These are phyloP conservation scores for Medicago arabica DNA, from an alignment of 306 rosid genomes.

Conservation along the genomic window DNA sequence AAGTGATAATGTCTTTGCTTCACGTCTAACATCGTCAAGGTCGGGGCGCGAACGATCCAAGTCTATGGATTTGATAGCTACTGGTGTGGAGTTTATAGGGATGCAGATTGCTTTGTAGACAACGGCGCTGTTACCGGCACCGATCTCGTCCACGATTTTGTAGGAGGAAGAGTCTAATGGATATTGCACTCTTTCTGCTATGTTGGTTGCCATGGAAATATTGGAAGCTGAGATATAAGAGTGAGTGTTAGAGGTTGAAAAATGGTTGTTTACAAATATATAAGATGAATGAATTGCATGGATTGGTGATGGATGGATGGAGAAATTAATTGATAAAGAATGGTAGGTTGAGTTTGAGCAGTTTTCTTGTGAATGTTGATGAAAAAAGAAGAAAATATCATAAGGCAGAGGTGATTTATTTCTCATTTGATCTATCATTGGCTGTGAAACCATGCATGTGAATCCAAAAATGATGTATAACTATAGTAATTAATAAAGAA, in stretches of 20 bases:
- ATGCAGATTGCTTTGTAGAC: conserved; percentile 72
- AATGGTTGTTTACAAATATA: neutral
- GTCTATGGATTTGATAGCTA: conserved; percentile 75
- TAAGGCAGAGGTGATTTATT: conserved; percentile 38
- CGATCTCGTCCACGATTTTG: conserved; percentile 53
- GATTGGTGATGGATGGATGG: conserved; percentile 5
- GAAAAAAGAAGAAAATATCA: conserved; percentile 28
- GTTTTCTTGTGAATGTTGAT: conserved; percentile 56
- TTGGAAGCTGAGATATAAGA: neutral
- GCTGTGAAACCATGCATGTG: conserved; percentile 53
- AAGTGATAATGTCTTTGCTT: conserved; percentile 54
- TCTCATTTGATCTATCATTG: conserved; percentile 3
- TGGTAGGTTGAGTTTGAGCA: conserved; percentile 31
- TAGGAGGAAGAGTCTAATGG: conserved; percentile 58
- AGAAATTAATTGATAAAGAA: conserved; percentile 23
- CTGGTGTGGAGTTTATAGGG: conserved; percentile 52
- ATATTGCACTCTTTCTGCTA: conserved; percentile 44
- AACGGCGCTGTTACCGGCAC: conserved; percentile 54
- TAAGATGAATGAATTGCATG: neutral
- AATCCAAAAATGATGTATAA: conserved; percentile 32
- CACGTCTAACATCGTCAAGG: conserved; percentile 55
- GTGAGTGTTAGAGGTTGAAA: conserved; percentile 7
- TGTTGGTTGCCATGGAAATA: conserved; percentile 39
- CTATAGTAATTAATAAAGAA: neutral
- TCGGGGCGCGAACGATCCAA: conserved; percentile 54